phyloP scores from a whole-genome alignment of 2,329 filamentous ascomycete species.

The Ascocoryne sarcoides region DNA sequence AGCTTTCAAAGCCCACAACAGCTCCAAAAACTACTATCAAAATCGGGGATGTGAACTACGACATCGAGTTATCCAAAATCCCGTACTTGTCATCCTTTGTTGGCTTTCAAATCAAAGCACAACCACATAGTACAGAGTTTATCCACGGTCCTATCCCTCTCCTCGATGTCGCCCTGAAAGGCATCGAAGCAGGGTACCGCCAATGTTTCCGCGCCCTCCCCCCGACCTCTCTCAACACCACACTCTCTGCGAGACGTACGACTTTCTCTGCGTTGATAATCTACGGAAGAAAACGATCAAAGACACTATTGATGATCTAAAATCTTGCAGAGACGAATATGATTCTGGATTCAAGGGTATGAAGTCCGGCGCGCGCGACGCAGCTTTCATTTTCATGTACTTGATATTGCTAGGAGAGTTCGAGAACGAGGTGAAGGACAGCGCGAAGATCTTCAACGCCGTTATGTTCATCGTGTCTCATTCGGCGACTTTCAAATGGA shows the following conservation, averaged over 20 bases:
- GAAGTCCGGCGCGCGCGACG: conserved; percentile 18
- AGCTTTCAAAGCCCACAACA: too few relatives aligned
- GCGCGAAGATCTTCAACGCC: conserved; percentile 18
- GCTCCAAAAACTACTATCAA: background rate
- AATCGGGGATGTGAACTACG: conserved; percentile 6
- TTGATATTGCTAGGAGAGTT: conserved; percentile 17
- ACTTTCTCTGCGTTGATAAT: conserved; percentile 22
- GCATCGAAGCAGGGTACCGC: conserved; percentile 24
- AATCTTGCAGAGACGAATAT: conserved; percentile 16
- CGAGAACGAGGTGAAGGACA: conserved; percentile 18
- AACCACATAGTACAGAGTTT: conserved; percentile 10
- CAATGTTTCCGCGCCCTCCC: conserved; percentile 23
- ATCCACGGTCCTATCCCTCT: conserved; percentile 19
- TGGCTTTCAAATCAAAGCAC: background rate
- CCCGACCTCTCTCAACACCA: conserved; percentile 19
- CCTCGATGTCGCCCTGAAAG: conserved; percentile 23
- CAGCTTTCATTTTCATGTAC: conserved; percentile 22
- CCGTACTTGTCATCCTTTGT: conserved; percentile 7
- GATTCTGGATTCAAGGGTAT: conserved; percentile 10
- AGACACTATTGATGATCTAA: conserved; percentile 19
- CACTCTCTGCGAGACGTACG: conserved; percentile 22
- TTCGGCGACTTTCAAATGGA: conserved; percentile 21
- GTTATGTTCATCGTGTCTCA: conserved; percentile 23
- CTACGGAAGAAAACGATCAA: conserved; percentile 15
- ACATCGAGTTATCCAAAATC: conserved; percentile 6